Percentiles rank a stretch among this genome's conserved stretches.
Evolutionary conservation across 768 basidiomycete genomes (phyloP).

Genomic region (Amanita polypyramis): DNA sequence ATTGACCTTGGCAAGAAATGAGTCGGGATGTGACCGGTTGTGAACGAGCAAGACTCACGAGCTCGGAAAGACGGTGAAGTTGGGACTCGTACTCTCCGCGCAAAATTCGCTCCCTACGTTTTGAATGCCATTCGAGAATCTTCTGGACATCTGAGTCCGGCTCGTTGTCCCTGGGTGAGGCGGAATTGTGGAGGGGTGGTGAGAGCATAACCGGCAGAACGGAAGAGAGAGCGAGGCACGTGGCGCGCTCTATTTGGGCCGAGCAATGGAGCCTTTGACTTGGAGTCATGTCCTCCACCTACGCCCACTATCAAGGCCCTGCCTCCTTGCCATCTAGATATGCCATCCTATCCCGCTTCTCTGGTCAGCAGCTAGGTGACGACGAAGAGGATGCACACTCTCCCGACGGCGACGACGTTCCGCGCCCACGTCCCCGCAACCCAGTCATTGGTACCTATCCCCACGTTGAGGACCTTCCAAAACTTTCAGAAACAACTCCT

Average conservation of each 20-base stretch:
- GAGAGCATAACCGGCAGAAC: conserved; percentile 15
- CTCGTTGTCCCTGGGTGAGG: conserved; percentile 46
- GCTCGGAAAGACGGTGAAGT: conserved; percentile 47
- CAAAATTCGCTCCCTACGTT: conserved; percentile 57
- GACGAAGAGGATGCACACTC: conserved; percentile 11
- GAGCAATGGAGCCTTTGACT: not conserved
- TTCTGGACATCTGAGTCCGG: conserved; percentile 44
- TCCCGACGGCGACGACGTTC: conserved; percentile 19
- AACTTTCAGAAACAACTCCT: conserved; percentile 43
- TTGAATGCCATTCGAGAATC: conserved; percentile 61
- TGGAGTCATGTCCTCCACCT: conserved; percentile 32
- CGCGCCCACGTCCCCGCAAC: conserved; percentile 14
- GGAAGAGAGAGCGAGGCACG: not conserved
- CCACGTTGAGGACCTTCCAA: conserved; percentile 2
- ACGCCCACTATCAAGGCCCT: conserved; percentile 45
- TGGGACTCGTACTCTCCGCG: conserved; percentile 72
- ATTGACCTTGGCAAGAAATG: conserved; percentile 39
- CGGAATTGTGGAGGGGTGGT: conserved; percentile 45
- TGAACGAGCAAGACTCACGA: conserved; percentile 31
- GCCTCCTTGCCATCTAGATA: conserved; percentile 59
- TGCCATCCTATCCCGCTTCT: conserved; percentile 46
- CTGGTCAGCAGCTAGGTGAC: conserved; percentile 5
- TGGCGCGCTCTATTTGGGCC: not conserved
- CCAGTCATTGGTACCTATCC: conserved; percentile 18
- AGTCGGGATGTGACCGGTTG: not conserved